Evolutionary conservation across 139 green algal genomes (phyloP).

Genomic region (Eudorina sp.): DNA sequence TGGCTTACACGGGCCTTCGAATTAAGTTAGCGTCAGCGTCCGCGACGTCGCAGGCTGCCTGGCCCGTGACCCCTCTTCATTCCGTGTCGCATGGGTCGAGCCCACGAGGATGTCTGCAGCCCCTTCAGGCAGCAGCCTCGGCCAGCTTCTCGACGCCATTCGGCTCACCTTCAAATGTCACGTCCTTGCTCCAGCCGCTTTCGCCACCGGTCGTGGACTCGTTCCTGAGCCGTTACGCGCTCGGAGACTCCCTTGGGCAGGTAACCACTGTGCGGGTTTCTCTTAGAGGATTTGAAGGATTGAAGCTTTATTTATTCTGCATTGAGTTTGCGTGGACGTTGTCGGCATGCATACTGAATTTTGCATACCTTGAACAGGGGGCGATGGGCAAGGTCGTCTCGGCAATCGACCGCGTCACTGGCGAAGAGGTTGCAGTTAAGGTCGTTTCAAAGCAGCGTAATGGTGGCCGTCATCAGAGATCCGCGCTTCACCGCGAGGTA

Average conservation of each 20-base stretch:
- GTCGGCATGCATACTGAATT: not conserved
- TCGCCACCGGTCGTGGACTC: not conserved
- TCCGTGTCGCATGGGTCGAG: not conserved
- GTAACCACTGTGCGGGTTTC: not conserved
- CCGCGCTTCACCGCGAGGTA: constrained; percentile 42
- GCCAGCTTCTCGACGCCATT: not conserved
- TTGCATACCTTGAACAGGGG: not conserved
- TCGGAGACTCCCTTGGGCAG: not conserved
- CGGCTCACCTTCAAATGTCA: not conserved
- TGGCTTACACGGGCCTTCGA: not conserved
- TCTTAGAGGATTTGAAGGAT: not conserved
- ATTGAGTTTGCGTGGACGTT: not conserved
- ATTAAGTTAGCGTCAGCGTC: not conserved
- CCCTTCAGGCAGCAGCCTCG: constrained; percentile 8
- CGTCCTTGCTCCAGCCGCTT: not conserved
- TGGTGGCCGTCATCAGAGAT: constrained; percentile 6
- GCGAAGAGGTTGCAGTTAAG: constrained; percentile 30
- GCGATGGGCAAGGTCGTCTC: constrained; percentile 4
- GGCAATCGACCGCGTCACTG: not conserved
- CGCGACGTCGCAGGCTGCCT: not conserved
- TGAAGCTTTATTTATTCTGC: not conserved
- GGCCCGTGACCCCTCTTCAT: not conserved
- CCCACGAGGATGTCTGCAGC: not conserved
- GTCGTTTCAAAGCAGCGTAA: constrained; percentile 2
- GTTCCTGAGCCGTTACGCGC: constrained; percentile 23